phyloP scores from a whole-genome alignment of 1,284 basidiomycete species.

The Spongispora temasekensis region DNA sequence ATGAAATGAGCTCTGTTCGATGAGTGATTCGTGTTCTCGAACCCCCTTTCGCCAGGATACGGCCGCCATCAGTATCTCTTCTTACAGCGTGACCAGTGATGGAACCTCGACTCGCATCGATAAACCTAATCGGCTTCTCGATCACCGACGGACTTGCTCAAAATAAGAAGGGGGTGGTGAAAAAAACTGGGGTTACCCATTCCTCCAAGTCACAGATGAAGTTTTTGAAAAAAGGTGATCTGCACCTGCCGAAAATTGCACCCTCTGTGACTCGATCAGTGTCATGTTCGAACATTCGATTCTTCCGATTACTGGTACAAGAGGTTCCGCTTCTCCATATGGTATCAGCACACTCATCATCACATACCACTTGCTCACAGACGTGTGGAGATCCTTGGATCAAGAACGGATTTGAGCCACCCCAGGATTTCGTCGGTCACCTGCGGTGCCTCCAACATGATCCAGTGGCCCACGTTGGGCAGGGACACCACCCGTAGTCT shows the following conservation, averaged over 20 bases:
- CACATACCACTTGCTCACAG: constrained; percentile 10
- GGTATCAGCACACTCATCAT: neutral
- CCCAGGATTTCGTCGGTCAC: constrained; percentile 47
- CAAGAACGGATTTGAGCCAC: constrained; percentile 44
- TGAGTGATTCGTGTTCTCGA: neutral
- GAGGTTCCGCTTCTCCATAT: neutral
- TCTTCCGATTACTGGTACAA: neutral
- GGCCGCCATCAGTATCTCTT: no score
- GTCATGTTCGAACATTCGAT: neutral
- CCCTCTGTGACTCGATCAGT: neutral
- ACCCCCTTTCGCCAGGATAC: no score
- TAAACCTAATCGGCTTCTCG: neutral
- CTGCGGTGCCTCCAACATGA: constrained; percentile 56
- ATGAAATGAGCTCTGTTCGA: no score
- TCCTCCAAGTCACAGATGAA: neutral
- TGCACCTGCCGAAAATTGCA: neutral
- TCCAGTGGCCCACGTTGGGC: constrained; percentile 56
- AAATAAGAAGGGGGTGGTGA: neutral
- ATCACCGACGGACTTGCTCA: no score
- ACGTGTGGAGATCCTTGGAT: neutral
- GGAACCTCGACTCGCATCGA: no score
- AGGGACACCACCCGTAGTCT: constrained; percentile 51
- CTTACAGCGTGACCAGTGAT: no score
- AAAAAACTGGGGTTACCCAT: neutral
- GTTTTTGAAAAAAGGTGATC: neutral